phyloP scores from a whole-genome alignment of 2,329 filamentous ascomycete species.

The Penicillium sp. region DNA sequence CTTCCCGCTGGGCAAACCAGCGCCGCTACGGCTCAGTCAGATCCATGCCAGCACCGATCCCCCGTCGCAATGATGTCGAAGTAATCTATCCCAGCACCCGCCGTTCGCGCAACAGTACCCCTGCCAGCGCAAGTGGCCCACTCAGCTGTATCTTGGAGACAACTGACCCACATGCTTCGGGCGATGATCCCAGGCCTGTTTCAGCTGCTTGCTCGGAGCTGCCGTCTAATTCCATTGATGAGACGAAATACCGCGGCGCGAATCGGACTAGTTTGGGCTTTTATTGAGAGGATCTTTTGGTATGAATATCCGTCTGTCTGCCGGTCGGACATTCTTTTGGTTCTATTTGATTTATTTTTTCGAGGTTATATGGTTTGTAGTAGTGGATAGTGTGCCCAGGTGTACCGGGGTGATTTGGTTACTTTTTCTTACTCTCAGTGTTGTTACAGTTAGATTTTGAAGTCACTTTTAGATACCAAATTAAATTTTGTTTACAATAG shows the following conservation, averaged over 20 bases:
- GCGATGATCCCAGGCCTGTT: constrained; percentile 17
- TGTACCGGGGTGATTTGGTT: neutral
- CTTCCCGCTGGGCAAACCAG: constrained; percentile 23
- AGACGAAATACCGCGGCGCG: constrained; percentile 31
- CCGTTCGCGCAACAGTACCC: constrained; percentile 35
- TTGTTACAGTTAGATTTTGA: neutral
- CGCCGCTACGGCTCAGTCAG: constrained; percentile 21
- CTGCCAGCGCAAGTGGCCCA: constrained; percentile 23
- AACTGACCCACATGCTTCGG: constrained; percentile 17
- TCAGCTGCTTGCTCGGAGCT: constrained; percentile 5
- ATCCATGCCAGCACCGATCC: constrained; percentile 18
- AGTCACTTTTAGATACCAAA: neutral
- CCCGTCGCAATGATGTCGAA: constrained; percentile 34
- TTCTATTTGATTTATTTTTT: neutral
- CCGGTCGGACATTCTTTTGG: neutral
- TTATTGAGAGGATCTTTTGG: constrained; percentile 6
- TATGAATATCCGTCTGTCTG: neutral
- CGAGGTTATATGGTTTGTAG: neutral
- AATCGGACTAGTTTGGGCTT: constrained; percentile 31
- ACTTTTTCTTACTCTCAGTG: neutral
- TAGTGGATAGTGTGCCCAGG: constrained; percentile 1
- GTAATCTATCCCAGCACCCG: constrained; percentile 37
- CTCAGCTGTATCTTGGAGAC: constrained; percentile 36
- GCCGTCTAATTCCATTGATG: constrained; percentile 18
- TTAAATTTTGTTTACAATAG: neutral